Evolutionary conservation across 176 grass and related monocot species (phyloP), one percentile per base, ranked within the genome.

Genomic region (Paspalum notatum): DNA sequence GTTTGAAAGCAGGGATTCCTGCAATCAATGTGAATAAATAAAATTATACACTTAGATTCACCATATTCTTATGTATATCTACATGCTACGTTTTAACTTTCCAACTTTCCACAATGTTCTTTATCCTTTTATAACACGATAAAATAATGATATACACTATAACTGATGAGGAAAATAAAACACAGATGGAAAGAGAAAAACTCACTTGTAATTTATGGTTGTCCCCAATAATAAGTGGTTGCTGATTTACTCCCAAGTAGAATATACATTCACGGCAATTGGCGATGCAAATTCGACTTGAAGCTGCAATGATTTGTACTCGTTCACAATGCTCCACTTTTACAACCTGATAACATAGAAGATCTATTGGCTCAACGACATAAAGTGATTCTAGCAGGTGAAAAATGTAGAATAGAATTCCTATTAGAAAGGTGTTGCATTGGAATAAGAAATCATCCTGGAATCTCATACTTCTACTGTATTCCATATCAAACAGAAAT

Each of bases 321-420:
- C 96, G 88, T 86, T 99, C 96, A 86, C 96, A 99, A 84, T 99
- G 96, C 85, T 99, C 96, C n/a, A 99, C 89, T 86, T 93, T 99
- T 79, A 95, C 84, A 68, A 94, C 90, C 96, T 99, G 80, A 84
- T 59, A 51, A 66, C 51, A 89, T 68, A 68, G 57, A 85, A 56
- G 5, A 70, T 72, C 21, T 49, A 78, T 81, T 85, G 40, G 54
- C 15, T 80, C 63, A 63, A 39, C n/a, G 32, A 51, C 27, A 75
- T 57, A 81, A 76, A 15, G 40, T 68, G 62, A 22, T 21, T 74
- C 68, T 67, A 77, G 67, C 20, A 75, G 51, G 24, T 84, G 69
- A 3, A 68, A 76, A 32, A 42, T 43, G 61, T 42, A 53, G 12
- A 48, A 66, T 50, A 54, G 14, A 75, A 49, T 38, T 74, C 56